Conservation (phyloP, 306 rosid genomes). For the Glycine soja region DNA sequence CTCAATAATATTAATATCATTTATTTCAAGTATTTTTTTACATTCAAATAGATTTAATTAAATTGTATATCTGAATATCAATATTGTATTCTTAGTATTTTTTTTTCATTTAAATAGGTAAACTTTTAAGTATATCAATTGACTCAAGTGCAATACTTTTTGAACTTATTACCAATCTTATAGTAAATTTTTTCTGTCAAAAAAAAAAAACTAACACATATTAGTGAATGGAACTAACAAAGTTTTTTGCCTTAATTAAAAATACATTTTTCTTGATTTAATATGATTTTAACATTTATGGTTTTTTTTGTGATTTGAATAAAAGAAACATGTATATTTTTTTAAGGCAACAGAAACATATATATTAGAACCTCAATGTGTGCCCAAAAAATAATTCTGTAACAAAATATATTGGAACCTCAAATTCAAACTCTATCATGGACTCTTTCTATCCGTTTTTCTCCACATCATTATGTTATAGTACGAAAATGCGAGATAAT, state of each 20-base stretch:
- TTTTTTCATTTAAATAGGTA: neutral
- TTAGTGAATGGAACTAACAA: neutral
- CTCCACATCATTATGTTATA: neutral
- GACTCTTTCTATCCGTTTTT: neutral
- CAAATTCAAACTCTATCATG: neutral
- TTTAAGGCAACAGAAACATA: too few species aligned
- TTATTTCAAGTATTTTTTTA: too few species aligned
- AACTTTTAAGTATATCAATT: neutral
- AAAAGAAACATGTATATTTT: neutral
- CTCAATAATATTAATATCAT: too few species aligned
- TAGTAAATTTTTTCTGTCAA: too few species aligned
- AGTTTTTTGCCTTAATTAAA: neutral
- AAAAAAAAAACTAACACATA: neutral
- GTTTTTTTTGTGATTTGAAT: neutral
- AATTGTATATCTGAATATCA: neutral
- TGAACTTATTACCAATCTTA: neutral
- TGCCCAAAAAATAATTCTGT: too few species aligned
- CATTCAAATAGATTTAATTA: neutral
- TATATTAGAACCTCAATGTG: neutral
- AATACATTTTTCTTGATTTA: neutral
- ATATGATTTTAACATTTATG: neutral
- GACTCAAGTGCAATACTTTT: neutral
- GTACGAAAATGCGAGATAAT: conserved; percentile 8
- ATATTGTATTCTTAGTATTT: neutral
- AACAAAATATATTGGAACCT: neutral